Conservation (phyloP, 75 land plant species). For the Gnetum montanum region DNA sequence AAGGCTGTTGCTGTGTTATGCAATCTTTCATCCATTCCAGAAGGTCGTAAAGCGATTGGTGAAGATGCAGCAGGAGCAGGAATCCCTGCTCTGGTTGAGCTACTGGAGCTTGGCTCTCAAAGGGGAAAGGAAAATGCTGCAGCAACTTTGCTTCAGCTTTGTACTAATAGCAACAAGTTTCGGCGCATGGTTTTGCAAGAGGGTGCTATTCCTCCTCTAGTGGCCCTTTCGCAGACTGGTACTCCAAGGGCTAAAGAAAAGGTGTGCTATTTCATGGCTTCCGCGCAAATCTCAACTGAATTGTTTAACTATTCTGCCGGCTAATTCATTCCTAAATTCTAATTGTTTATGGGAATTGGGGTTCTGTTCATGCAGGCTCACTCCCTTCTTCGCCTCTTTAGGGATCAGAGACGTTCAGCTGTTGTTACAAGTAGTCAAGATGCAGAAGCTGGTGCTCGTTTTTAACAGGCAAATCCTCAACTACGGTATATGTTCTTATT, state of each 20-base stretch:
- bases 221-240: constrained; percentile 78
- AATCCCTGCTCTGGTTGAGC: constrained; percentile 54
- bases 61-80: constrained; percentile 48
- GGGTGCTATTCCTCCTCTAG: constrained; percentile 89
- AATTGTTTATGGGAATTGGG: background rate
- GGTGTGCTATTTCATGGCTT: constrained; percentile 22
- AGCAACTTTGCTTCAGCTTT: constrained; percentile 44
- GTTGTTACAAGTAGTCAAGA: constrained; percentile 20
- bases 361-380: constrained; percentile 47
- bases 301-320: background rate
- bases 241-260: constrained; percentile 95
- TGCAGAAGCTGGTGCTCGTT: no score
- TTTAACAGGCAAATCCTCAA: no score
- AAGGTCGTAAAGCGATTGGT: constrained; percentile 61
- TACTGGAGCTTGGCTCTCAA: constrained; percentile 50
- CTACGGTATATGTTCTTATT: no score
- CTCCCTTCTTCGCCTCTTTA: constrained; percentile 69
- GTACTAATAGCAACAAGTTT: constrained; percentile 51
- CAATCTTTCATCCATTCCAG: constrained; percentile 61
- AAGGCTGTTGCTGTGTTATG: constrained; percentile 81
- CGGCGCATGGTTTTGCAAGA: constrained; percentile 78
- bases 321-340: background rate
- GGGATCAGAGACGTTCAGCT: constrained; percentile 59
- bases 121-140: constrained; percentile 62
- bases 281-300: background rate